Base-by-base conservation (phyloP, 2,329 filamentous ascomycete species). In the Neofusicoccum sp. region DNA sequence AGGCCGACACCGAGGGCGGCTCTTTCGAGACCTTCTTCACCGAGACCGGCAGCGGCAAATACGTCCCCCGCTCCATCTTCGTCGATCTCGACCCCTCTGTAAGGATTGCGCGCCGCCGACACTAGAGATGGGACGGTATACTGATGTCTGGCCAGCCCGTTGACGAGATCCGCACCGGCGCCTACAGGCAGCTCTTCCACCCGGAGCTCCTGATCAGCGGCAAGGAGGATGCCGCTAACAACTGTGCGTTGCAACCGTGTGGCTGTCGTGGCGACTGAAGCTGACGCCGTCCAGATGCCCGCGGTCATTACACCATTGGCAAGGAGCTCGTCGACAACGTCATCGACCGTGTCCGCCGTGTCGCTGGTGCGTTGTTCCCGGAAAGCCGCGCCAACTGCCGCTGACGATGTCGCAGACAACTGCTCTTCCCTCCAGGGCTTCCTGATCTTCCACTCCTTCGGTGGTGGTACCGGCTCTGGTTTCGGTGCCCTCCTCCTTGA, bases 171-270 rank as follows among this genome's bases (percentile, higher is more conserved):
- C 93, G 95, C 83, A 98, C 93, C 72, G 95, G 95, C 76, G 80
- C 91, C 77, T 99, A 98, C 87, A 90, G 93, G 75, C 89, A 86
- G 76, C 89, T 99, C 67, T 98, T 98, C 88, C 95, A 98, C 84
- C 95, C 95, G 63, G 95, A 98, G 83, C 90, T 96, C 83, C 96
- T 99, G 93, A 97, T 99, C 81, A 96, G 91, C 67, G 95, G 95
- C 82, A 98, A 98, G 89, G 95, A 98, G 86, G 95, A 98, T 88
- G 95, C 95, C 69, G 97, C 93, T 70, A 99, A 99, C 90, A 99
- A 99, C 89, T 62, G 60, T 62, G 44, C 34, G 60, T 51, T 51
- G 45, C 34, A 9, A 44, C 6, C 20, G 36, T 30, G 12, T 9
- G n/a, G 12, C 38, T 9, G 45, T 28, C 28, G 34, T 16, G 20